phyloP scores from a whole-genome alignment of 2,329 filamentous ascomycete genomes.

The Diaporthe sp. region DNA sequence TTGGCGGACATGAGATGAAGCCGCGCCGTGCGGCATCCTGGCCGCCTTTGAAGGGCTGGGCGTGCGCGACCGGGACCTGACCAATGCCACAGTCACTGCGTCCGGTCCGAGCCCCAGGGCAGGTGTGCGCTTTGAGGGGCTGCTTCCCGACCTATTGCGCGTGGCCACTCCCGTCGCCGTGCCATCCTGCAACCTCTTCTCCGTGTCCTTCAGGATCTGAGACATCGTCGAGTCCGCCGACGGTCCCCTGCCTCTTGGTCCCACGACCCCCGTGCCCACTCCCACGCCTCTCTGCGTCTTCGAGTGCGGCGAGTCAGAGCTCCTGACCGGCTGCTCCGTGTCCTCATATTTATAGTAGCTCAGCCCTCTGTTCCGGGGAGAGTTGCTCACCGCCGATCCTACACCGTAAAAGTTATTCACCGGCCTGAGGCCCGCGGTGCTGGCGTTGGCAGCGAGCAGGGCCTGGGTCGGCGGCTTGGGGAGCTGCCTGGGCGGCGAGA shows the following conservation, averaged over 20 bases:
- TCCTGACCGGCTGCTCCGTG: conserved; percentile 33
- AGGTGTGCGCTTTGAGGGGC: conserved; percentile 43
- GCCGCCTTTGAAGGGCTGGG: conserved; percentile 47
- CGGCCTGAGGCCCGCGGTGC: conserved; percentile 4
- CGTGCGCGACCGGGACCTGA: conserved; percentile 41
- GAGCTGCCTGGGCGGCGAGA: conserved; percentile 37
- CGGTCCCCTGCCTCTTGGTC: conserved; percentile 44
- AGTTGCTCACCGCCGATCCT: not conserved
- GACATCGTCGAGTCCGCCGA: conserved; percentile 62
- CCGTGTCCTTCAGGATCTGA: conserved; percentile 66
- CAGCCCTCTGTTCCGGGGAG: conserved; percentile 27
- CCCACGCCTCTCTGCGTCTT: conserved; percentile 7
- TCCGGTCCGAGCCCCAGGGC: conserved; percentile 29
- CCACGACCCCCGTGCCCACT: conserved; percentile 36
- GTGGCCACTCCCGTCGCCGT: conserved; percentile 35
- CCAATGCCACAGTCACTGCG: conserved; percentile 25
- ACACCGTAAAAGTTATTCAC: not conserved
- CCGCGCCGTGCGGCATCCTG: conserved; percentile 35
- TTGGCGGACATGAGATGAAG: conserved; percentile 43
- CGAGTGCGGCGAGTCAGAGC: conserved; percentile 15
- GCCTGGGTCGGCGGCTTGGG: conserved; percentile 39
- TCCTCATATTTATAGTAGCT: conserved; percentile 38
- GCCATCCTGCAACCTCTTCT: conserved; percentile 58
- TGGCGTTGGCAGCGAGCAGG: conserved; percentile 32
- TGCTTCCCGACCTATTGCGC: conserved; percentile 47